Evolutionary conservation across 1,139 yeast genomes (phyloP).

Genomic region (Blastobotrys arbuscula): DNA sequence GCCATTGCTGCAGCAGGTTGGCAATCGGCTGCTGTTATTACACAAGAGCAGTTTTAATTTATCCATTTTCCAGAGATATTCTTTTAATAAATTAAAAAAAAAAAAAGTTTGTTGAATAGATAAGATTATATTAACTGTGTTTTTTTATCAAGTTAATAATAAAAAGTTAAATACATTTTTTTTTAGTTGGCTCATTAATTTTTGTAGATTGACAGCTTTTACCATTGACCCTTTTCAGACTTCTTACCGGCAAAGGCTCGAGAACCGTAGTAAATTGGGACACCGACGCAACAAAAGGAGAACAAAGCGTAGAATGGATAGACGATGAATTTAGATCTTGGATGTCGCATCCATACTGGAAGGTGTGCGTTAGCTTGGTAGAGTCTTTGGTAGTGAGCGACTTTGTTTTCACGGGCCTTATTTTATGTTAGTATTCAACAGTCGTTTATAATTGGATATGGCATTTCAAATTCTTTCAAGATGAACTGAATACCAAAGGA

Average conservation of each 20-base stretch:
- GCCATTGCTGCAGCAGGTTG: conserved; percentile 72
- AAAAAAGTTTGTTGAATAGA: not conserved
- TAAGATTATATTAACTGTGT: not conserved
- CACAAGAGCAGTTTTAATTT: conserved; percentile 10
- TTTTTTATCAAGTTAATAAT: not conserved
- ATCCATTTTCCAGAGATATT: not conserved
- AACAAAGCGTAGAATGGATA: conserved; percentile 89
- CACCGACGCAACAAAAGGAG: conserved; percentile 58
- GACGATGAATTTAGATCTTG: conserved; percentile 70
- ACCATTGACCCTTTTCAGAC: conserved; percentile 16
- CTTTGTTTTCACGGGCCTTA: conserved; percentile 26
- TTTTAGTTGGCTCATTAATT: too few species aligned
- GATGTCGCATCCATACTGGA: conserved; percentile 39
- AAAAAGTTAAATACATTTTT: not conserved
- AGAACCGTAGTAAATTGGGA: conserved; percentile 69
- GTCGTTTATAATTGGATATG: too few species aligned
- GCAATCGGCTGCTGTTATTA: conserved; percentile 63
- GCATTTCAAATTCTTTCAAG: too few species aligned
- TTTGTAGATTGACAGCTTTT: not conserved
- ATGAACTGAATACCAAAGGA: too few species aligned
- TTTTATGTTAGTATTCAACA: not conserved
- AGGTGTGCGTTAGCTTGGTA: conserved; percentile 35
- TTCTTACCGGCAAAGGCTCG: conserved; percentile 46
- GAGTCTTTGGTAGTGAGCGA: conserved; percentile 36
- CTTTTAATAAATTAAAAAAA: not conserved